These are phyloP conservation scores for Aspergillus spinulosporus DNA, from an alignment of 2,329 filamentous ascomycete species.

Conservation along the genomic window DNA sequence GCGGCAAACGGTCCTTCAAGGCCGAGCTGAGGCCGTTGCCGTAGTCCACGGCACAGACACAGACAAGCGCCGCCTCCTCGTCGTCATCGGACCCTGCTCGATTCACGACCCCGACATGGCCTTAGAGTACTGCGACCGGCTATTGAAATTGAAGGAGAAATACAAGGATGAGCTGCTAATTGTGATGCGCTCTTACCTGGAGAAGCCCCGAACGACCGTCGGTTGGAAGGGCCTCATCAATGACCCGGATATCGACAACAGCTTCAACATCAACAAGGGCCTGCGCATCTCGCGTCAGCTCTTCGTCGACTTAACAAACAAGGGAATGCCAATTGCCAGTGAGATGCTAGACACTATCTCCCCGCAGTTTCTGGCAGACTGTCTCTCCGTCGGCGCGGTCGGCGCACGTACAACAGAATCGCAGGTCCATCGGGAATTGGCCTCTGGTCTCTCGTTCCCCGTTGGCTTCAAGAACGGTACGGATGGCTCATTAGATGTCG, in stretches of 20 bases:
- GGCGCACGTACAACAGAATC: slow-evolving; percentile 96
- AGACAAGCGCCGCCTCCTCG: slow-evolving; percentile 59
- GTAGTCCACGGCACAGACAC: slow-evolving; percentile 62
- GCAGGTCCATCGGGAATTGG: slow-evolving; percentile 91
- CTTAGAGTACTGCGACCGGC: slow-evolving; percentile 85
- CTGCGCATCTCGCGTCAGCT: slow-evolving; percentile 81
- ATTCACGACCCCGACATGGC: slow-evolving; percentile 93
- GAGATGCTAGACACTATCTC: slow-evolving; percentile 99
- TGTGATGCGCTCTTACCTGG: slow-evolving; percentile 96
- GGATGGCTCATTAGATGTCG: slow-evolving; percentile 83
- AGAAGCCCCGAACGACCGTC: slow-evolving; percentile 96
- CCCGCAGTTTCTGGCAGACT: slow-evolving; percentile 91
- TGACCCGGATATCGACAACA: slow-evolving; percentile 96
- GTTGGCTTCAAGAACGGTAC: slow-evolving; percentile 99
- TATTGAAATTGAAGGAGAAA: slow-evolving; percentile 80
- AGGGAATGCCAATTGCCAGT: slow-evolving; percentile 92
- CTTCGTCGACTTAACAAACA: slow-evolving; percentile 86
- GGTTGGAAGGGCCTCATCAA: slow-evolving; percentile 99
- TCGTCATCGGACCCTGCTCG: slow-evolving; percentile 92
- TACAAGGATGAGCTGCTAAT: slow-evolving; percentile 87
- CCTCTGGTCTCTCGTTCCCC: slow-evolving; percentile 91
- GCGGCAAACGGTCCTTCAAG: slow-evolving; percentile 57
- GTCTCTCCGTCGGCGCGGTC: slow-evolving; percentile 87
- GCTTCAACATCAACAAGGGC: slow-evolving; percentile 99
- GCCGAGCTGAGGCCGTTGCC: slow-evolving; percentile 60